Evolutionary conservation across 2,329 filamentous ascomycete species (phyloP).

Genomic region (Macrophomina tecta): DNA sequence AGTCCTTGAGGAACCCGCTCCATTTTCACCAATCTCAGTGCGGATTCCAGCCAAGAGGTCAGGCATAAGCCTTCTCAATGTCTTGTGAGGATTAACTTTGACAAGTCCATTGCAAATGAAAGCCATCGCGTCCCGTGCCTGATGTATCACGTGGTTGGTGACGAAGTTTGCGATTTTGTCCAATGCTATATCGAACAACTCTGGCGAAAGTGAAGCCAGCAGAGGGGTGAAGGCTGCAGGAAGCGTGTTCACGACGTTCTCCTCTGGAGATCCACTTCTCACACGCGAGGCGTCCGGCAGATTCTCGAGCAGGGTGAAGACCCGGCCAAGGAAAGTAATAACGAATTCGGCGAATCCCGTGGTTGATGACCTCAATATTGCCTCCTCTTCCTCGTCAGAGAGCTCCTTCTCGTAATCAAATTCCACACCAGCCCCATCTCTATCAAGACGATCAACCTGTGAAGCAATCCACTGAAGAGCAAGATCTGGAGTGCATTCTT

Average conservation of each 20-base stretch:
- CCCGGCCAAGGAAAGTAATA: conserved; percentile 85
- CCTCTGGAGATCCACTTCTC: conserved; percentile 89
- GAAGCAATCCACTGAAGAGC: conserved; percentile 93
- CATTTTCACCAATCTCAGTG: conserved; percentile 96
- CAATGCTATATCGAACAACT: conserved; percentile 89
- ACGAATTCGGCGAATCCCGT: conserved; percentile 94
- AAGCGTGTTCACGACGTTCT: conserved; percentile 94
- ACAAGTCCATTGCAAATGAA: conserved; percentile 97
- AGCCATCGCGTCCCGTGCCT: conserved; percentile 96
- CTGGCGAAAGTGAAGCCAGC: conserved; percentile 87
- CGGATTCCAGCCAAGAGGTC: conserved; percentile 91
- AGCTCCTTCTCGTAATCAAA: conserved; percentile 85
- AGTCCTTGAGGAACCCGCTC: conserved; percentile 91
- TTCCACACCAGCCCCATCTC: conserved; percentile 81
- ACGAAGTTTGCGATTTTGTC: conserved; percentile 94
- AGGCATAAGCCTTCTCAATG: conserved; percentile 86
- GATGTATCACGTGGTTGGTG: conserved; percentile 92
- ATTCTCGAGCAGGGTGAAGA: conserved; percentile 95
- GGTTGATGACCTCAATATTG: conserved; percentile 90
- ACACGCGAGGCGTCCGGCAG: conserved; percentile 88
- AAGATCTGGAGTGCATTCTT: conserved; percentile 56
- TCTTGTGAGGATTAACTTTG: conserved; percentile 94
- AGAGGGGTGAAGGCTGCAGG: conserved; percentile 90
- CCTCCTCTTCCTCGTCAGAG: conserved; percentile 82
- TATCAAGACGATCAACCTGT: conserved; percentile 93